Conservation (phyloP, 306 rosid species). For the Rosa rugosa region DNA sequence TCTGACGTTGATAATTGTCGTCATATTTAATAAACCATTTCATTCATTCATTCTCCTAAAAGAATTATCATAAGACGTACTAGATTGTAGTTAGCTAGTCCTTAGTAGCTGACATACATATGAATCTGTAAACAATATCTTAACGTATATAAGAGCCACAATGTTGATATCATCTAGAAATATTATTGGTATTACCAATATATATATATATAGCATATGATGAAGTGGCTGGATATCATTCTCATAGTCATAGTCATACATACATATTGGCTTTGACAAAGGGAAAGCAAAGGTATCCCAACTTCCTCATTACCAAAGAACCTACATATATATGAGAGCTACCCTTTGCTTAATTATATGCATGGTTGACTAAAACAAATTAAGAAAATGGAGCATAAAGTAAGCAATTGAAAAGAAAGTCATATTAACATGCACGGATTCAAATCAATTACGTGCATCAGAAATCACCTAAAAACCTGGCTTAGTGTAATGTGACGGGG, state of each 20-base stretch:
- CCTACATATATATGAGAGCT: background rate
- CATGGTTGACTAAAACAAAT: background rate
- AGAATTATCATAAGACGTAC: too few species aligned
- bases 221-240: background rate
- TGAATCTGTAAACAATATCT: too few species aligned
- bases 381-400: slow-evolving; percentile 1
- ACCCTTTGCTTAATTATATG: background rate
- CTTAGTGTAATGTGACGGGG: slow-evolving; percentile 13
- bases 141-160: too few species aligned
- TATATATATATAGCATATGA: background rate
- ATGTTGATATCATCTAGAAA: too few species aligned
- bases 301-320: background rate
- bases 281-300: background rate
- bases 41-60: too few species aligned
- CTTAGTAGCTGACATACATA: too few species aligned
- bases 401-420: background rate
- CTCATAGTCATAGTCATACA: background rate
- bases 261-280: background rate
- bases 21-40: too few species aligned
- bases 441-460: slow-evolving; percentile 17
- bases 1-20: too few species aligned
- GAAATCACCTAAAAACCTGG: slow-evolving; percentile 29
- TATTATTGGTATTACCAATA: too few species aligned
- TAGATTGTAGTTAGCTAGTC: too few species aligned
- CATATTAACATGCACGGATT: slow-evolving; percentile 18